Evolutionary conservation across 257 asterid genomes (phyloP).

Genomic region (Fraxinus excelsior): DNA sequence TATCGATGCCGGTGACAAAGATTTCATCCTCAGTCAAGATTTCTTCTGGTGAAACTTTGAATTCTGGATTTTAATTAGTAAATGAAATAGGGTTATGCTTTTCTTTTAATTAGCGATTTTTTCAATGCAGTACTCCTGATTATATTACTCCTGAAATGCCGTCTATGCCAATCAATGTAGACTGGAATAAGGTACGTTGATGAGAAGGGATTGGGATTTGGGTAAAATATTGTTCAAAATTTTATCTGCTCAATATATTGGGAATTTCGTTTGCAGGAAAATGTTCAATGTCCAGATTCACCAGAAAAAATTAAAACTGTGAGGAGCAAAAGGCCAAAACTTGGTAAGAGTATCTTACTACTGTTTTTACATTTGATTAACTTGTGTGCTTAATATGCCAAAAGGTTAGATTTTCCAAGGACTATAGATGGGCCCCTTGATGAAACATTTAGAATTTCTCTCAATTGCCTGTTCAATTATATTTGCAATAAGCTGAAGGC

Average conservation of each 20-base stretch:
- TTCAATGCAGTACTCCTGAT: slow-evolving; percentile 72
- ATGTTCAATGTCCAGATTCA: slow-evolving; percentile 66
- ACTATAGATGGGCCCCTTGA: not conserved
- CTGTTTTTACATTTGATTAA: not conserved
- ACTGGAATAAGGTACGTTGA: slow-evolving; percentile 46
- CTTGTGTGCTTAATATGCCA: not conserved
- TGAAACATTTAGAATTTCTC: not conserved
- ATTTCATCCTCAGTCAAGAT: slow-evolving; percentile 91
- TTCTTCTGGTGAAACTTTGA: slow-evolving; percentile 70
- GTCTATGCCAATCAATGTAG: slow-evolving; percentile 35
- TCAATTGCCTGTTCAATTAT: not conserved
- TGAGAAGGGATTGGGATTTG: not conserved
- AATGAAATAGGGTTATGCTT: not conserved
- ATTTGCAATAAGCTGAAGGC: not conserved
- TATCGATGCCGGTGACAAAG: slow-evolving; percentile 56
- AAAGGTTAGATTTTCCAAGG: not conserved
- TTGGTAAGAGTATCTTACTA: slow-evolving; percentile 43
- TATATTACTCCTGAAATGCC: slow-evolving; percentile 88
- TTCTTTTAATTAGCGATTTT: not conserved
- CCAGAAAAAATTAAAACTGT: slow-evolving; percentile 66
- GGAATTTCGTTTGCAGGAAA: slow-evolving; percentile 49
- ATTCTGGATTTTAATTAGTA: not conserved
- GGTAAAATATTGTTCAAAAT: not conserved
- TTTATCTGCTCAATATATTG: slow-evolving; percentile 21
- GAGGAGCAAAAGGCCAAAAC: slow-evolving; percentile 62